Evolutionary conservation across 2,329 filamentous ascomycete species (phyloP), one percentile per base, ranked within the genome.

Genomic region (Coniella vitis): DNA sequence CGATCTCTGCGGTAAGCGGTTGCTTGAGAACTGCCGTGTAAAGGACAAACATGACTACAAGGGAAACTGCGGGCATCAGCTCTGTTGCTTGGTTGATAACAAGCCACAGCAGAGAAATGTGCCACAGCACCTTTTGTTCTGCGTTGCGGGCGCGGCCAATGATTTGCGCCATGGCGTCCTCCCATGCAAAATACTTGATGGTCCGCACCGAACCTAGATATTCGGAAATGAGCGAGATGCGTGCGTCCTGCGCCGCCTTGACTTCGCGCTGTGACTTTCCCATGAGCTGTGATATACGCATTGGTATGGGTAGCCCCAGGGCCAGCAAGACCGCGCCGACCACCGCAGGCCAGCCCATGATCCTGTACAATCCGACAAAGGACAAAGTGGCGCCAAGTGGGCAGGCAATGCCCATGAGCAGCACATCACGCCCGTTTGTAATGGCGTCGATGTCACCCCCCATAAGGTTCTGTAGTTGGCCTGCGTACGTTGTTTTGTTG

Each of bases 111-210:
- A 80, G 59, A 7, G 73, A 72, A 19, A 78, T 67, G 7, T 60
- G 65, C 78, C 78, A 81, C 19, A 79, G 67, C 34, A 72, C 69
- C 37, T 70, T 71, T 53, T 80, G 77, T 57, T 81, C 78, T 2
- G 67, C 63, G 13, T 63, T 58, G 2, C 78, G 72, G 10, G 75
- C 69, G 4, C 69, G 63, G 25, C 75, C 68, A 48, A 81, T 72
- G 44, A 69, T 72, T n/a, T 71, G 64, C 10, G 71, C 69, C 53
- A 78, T 71, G 29, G 73, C 69, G 16, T 70, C 67, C 57, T 81
- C 78, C 78, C 78, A 81, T 2, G 74, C 74, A 59, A 81, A 80
- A 55, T 79, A 81, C 57, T 81, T 81, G 61, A 81, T 72, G 14
- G 74, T 75, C 10, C 74, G 70, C 48, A 81, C 79, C 7, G 77